phyloP scores from a whole-genome alignment of 192 early-diverging fungal genomes.

The Entomortierella chlamydospora region DNA sequence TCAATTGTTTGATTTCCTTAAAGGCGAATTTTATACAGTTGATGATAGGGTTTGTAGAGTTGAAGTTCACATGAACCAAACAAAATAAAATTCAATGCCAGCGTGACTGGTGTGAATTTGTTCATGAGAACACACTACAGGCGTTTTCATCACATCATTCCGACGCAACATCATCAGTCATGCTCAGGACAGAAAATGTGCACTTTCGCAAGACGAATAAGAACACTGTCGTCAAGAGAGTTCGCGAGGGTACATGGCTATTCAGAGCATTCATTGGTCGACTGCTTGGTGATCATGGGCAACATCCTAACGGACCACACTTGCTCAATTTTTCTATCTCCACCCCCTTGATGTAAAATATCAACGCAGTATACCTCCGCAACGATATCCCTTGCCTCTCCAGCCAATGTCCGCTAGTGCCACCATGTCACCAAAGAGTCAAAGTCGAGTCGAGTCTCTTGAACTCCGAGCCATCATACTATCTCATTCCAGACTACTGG shows the following conservation, averaged over 20 bases:
- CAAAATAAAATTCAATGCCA: no score
- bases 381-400: constrained; percentile 69
- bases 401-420: constrained; percentile 50
- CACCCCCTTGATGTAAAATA: background rate
- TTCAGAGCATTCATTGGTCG: background rate
- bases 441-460: constrained; percentile 54
- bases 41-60: no score
- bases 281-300: background rate
- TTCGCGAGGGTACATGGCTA: constrained; percentile 61
- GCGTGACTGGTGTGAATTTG: background rate
- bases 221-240: constrained; percentile 63
- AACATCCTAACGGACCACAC: background rate
- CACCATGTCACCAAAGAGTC: constrained; percentile 44
- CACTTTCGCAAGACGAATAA: constrained; percentile 64
- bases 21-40: no score
- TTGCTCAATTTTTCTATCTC: background rate
- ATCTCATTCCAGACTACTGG: constrained; percentile 65
- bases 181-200: constrained; percentile 46
- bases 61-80: no score
- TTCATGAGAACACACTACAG: no score
- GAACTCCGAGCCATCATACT: constrained; percentile 48
- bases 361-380: constrained; percentile 63
- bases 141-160: background rate
- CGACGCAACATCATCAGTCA: constrained; percentile 1
- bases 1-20: no score